Base-by-base conservation (phyloP, 495 filamentous ascomycete genomes). In the Neurospora intermedia region DNA sequence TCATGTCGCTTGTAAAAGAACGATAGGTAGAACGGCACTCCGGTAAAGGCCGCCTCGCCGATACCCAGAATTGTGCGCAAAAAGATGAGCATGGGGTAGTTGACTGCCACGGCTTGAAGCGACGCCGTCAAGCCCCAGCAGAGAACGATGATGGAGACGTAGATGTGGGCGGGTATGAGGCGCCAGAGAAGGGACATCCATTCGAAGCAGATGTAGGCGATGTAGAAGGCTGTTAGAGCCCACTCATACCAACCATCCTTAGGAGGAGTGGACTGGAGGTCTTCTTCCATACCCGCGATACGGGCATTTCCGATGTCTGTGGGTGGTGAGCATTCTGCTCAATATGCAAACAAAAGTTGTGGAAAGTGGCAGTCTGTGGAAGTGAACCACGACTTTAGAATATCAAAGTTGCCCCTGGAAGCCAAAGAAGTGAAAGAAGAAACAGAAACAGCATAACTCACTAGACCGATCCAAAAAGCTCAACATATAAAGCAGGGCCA, bases 1-100 rank as follows among this genome's bases (percentile, higher is more conserved):
- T 96, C 93, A 84, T 91, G 84, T 20, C 93, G 85, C 73, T 91
- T 90, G 77, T 94, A 97, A 84, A 97, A 97, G 80, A 94, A 95
- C 0, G 90, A 92, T 0, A 97, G 83, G 40, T 95, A 88, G 73
- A 92, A 94, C 1, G 92, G 92, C 42, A 94, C 86, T n/a, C 89
- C 89, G 7, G 92, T 91, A 74, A 93, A 96, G 1, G 88, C 92
- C 6, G 89, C 89, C 81, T 95, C 93, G 48, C 88, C 87, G 4
- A 89, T 86, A n/a, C 92, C 92, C 20, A 95, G 84, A 6, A 94
- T 75, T 20, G 87, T 87, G 6, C 92, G 87, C 38, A 92, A 80
- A 5, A 87, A 80, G 80, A 95, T 89, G 78, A 93, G 84, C 48
- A 87, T 84, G 13, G 91, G 91, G 76, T 94, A 94, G 8, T 90